These are phyloP conservation scores for Penicillium longicatenatum DNA, from an alignment of 495 filamentous ascomycete genomes.

Conservation along the genomic window DNA sequence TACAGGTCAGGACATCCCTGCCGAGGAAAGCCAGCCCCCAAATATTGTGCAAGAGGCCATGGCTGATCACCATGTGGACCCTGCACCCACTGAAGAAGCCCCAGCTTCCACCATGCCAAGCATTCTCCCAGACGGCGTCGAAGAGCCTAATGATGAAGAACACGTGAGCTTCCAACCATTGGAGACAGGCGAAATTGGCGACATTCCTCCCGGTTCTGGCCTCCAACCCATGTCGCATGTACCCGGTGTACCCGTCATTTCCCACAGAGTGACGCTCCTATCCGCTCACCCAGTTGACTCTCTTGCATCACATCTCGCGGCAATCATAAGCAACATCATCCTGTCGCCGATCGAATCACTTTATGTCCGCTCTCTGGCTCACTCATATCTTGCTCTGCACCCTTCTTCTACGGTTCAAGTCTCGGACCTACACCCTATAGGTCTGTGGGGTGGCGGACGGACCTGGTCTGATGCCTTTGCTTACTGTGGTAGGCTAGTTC, in stretches of 20 bases:
- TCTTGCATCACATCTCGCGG: conserved; percentile 46
- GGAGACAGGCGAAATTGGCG: conserved; percentile 8
- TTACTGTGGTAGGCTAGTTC: conserved; percentile 46
- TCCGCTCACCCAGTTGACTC: conserved; percentile 49
- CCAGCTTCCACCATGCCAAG: conserved; percentile 19
- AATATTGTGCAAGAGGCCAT: conserved; percentile 2
- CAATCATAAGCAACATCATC: conserved; percentile 42
- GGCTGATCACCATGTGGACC: conserved; percentile 4
- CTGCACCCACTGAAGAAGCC: conserved; percentile 14
- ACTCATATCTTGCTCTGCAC: conserved; percentile 39
- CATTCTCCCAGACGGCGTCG: conserved; percentile 39
- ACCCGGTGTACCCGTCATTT: neutral
- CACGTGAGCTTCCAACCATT: conserved; percentile 13
- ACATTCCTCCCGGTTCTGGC: neutral
- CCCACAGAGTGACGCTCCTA: conserved; percentile 53
- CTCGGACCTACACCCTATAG: conserved; percentile 37
- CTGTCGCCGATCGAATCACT: conserved; percentile 52
- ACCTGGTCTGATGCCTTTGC: conserved; percentile 38
- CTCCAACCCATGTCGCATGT: neutral
- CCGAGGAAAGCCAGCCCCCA: conserved; percentile 14
- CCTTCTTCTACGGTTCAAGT: conserved; percentile 21
- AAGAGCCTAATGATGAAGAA: conserved; percentile 35
- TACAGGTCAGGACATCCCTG: conserved; percentile 16
- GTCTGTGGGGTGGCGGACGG: conserved; percentile 45
- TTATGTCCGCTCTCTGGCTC: conserved; percentile 48